Percentiles rank a stretch among this genome's conserved stretches.
Evolutionary conservation across 2,329 filamentous ascomycete species (phyloP).

Genomic region (Colletotrichum destructivum): DNA sequence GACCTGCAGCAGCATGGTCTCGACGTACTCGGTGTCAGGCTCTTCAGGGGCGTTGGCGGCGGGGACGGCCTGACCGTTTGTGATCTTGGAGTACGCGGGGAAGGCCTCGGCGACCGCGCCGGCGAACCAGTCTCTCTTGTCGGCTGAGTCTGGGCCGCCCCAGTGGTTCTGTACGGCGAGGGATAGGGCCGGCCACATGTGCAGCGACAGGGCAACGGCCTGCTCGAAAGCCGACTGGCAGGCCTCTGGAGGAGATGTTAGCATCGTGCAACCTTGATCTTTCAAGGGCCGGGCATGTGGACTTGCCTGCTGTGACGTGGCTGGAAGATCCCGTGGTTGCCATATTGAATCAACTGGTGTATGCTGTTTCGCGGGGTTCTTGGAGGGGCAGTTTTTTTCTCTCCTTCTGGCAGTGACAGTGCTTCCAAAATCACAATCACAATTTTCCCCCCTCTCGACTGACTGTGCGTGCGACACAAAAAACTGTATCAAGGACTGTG

Average conservation of each 20-base stretch:
- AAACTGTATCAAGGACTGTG: conserved; percentile 30
- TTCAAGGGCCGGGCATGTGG: neutral
- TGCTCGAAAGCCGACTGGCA: conserved; percentile 82
- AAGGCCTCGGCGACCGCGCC: conserved; percentile 89
- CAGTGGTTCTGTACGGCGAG: conserved; percentile 90
- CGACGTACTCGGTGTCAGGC: conserved; percentile 83
- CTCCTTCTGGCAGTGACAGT: conserved; percentile 19
- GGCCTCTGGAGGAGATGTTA: conserved; percentile 25
- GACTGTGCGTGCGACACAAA: conserved; percentile 34
- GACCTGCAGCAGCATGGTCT: conserved; percentile 87
- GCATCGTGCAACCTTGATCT: neutral
- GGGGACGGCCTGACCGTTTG: conserved; percentile 49
- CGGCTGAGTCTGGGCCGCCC: conserved; percentile 85
- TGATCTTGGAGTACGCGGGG: conserved; percentile 69
- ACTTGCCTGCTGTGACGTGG: conserved; percentile 40
- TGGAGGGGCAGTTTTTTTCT: conserved; percentile 34
- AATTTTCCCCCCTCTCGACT: conserved; percentile 27
- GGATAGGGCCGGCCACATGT: conserved; percentile 90
- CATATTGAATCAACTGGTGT: conserved; percentile 33
- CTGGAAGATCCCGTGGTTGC: conserved; percentile 34
- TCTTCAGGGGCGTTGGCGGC: conserved; percentile 55
- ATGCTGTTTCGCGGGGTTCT: conserved; percentile 36
- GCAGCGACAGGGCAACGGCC: conserved; percentile 85
- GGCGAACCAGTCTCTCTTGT: conserved; percentile 98
- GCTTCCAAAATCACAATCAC: conserved; percentile 33